Base-by-base conservation (phyloP, 768 basidiomycete species). In the Boletus sp. region DNA sequence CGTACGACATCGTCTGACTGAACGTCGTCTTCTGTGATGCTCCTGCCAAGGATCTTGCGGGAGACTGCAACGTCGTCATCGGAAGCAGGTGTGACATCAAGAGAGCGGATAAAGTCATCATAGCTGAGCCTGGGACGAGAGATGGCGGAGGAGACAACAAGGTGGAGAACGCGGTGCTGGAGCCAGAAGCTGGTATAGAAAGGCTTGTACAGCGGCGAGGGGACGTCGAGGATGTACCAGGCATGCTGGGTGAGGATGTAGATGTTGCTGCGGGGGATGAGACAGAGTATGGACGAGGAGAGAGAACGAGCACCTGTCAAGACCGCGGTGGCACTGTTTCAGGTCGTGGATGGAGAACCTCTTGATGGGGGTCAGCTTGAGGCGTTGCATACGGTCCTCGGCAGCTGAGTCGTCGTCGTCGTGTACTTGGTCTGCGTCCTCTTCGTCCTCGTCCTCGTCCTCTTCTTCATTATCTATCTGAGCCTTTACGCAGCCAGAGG, bases 141-240 rank as follows among this genome's bases (percentile, higher is more conserved):
- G 6, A 79, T 58, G 17, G 77, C 72, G 1, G 66, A 67, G 0
- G 70, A 68, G 15, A 83, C 70, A 5, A 84, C 57, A n/a, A 80
- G 68, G 60, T 85, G 79, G 1, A 82, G 70, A 17, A 85, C 52
- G 2, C 74, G 76, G 59, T 86, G 83, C 46, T 71, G 73, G 9
- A 76, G 70, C 77, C 80, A 83, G 55, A 86, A 82, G 0, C 70
- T 57, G 1, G 56, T 57, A 62, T 77, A 89, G 51, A 77, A 80
- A 1, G 74, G 69, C 14, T 50, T 47, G 60, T 90, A 90, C 3
- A 52, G 35, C 1, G 50, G 45, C 0, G 82, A 77, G 0, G 88
- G 85, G 2, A 58, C 56, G 11, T 78, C 76, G 2, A 90, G 75
- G 53, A 89, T 85, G 59, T 90, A 90, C 88, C 88, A 90, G 0